Percentiles rank a stretch among this genome's conserved stretches.
Evolutionary conservation across 768 basidiomycete species (phyloP).

Genomic region (Cystofilobasidium capitatum): DNA sequence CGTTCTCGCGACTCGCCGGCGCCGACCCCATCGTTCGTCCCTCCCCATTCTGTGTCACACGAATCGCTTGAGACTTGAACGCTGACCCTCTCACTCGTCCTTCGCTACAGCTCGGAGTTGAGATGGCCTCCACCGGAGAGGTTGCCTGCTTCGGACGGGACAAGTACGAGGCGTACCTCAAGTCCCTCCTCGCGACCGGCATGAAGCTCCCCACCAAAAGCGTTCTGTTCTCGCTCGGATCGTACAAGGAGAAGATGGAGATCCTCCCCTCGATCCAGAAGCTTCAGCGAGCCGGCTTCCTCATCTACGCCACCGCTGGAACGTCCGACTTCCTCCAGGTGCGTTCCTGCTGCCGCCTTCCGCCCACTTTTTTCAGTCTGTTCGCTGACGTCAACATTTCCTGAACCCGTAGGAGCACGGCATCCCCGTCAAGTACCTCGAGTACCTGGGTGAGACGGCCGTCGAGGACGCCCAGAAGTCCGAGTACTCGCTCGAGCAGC

Average conservation of each 20-base stretch:
- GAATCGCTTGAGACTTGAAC: no score
- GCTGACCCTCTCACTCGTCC: no score
- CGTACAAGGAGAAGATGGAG: conserved; percentile 94
- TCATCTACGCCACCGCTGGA: conserved; percentile 92
- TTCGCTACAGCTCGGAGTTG: conserved; percentile 59
- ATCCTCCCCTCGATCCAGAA: conserved; percentile 91
- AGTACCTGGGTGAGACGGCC: conserved; percentile 60
- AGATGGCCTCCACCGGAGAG: conserved; percentile 99
- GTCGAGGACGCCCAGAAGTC: conserved; percentile 70
- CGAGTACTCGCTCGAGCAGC: conserved; percentile 93
- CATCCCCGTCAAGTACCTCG: conserved; percentile 94
- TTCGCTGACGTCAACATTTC: background rate
- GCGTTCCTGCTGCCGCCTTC: background rate
- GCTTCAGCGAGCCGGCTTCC: conserved; percentile 82
- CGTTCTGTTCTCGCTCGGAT: conserved; percentile 90
- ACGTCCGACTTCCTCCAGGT: conserved; percentile 85
- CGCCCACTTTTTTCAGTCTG: background rate
- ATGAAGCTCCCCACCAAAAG: conserved; percentile 94
- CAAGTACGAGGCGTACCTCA: conserved; percentile 97
- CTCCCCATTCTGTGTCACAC: no score
- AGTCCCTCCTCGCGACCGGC: conserved; percentile 91
- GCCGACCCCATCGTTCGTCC: conserved; percentile 67
- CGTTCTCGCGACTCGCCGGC: conserved; percentile 88
- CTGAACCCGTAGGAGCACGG: conserved; percentile 59
- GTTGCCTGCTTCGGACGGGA: conserved; percentile 96